Base-by-base conservation (phyloP, 495 filamentous ascomycete species). In the Xylaria nigripes region DNA sequence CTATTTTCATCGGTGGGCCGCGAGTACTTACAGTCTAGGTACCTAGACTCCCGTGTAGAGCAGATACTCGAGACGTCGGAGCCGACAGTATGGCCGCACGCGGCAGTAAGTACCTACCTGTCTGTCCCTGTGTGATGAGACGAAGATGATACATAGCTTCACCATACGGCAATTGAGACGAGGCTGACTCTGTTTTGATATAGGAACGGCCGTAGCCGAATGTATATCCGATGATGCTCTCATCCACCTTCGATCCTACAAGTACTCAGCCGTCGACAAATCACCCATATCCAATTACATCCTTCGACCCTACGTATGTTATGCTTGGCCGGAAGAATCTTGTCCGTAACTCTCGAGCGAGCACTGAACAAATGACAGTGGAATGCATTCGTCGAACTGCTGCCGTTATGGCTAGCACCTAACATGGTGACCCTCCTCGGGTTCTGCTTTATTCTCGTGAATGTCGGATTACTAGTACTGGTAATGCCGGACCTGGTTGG, bases 351-450 rank as follows among this genome's bases (percentile, higher is more conserved):
- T n/a, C 19, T 27, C 22, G 41, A 46, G 51, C 34, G 25, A 54
- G 38, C 65, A 45, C 67, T 69, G 55, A 69, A 56, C 55, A 57
- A 42, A 50, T 51, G 24, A 15, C 57, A 97, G 92, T 98, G 93
- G 93, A 97, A 96, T 81, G 90, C 86, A 45, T 93, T 93, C 61
- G 94, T 96, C 56, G 82, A 95, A 68, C 68, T 97, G 29, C 70
- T 98, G 59, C 93, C 93, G 51, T 70, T 95, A 80, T 98, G 91
- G 90, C 77, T 98, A 29, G 94, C 94, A 12, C 93, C 93, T 7
- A 98, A 98, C 67, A 91, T 95, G 81, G 92, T 98, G 32, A 98
- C 93, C 59, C 81, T 98, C 8, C 67, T 98, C 21, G 93, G 93
- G 52, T 97, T 98, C 80, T 81, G 86, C 70, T 97, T 88, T 72